Percentiles rank a stretch among this genome's conserved stretches.
Evolutionary conservation across 495 filamentous ascomycete species (phyloP).

Genomic region (Hapsidospora chrysogenum): DNA sequence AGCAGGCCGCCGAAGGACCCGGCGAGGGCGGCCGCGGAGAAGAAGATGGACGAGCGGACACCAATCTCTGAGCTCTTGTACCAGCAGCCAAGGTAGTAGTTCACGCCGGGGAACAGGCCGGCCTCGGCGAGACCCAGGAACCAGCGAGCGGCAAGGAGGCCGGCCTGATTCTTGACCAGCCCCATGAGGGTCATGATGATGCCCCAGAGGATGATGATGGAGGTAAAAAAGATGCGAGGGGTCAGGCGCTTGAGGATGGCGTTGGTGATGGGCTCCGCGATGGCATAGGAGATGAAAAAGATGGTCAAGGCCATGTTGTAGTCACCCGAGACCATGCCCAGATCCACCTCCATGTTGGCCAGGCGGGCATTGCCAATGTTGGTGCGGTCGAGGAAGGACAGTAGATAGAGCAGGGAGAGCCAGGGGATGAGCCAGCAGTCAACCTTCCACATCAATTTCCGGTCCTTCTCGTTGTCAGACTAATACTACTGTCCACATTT

Average conservation of each 20-base stretch:
- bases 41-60: slow-evolving; percentile 52
- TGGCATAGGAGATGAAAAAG: slow-evolving; percentile 84
- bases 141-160: slow-evolving; percentile 69
- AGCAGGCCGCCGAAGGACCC: slow-evolving; percentile 79
- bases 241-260: slow-evolving; percentile 59
- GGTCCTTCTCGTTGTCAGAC: not conserved
- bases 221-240: slow-evolving; percentile 41
- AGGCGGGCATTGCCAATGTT: slow-evolving; percentile 87
- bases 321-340: slow-evolving; percentile 35
- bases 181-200: slow-evolving; percentile 76
- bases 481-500: not conserved
- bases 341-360: slow-evolving; percentile 46
- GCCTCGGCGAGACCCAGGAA: slow-evolving; percentile 77
- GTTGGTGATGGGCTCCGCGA: slow-evolving; percentile 81
- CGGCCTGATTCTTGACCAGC: slow-evolving; percentile 57
- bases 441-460: slow-evolving; percentile 6
- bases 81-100: slow-evolving; percentile 79
- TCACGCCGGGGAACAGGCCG: slow-evolving; percentile 73
- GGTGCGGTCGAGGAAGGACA: slow-evolving; percentile 68
- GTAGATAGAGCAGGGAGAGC: slow-evolving; percentile 70
- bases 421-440: slow-evolving; percentile 7
- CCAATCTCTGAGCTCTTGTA: slow-evolving; percentile 74
- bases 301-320: slow-evolving; percentile 70
- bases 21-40: slow-evolving; percentile 69
- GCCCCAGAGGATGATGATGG: slow-evolving; percentile 56